phyloP scores from a whole-genome alignment of 331 rosid species.

The Acacia pycnantha region DNA sequence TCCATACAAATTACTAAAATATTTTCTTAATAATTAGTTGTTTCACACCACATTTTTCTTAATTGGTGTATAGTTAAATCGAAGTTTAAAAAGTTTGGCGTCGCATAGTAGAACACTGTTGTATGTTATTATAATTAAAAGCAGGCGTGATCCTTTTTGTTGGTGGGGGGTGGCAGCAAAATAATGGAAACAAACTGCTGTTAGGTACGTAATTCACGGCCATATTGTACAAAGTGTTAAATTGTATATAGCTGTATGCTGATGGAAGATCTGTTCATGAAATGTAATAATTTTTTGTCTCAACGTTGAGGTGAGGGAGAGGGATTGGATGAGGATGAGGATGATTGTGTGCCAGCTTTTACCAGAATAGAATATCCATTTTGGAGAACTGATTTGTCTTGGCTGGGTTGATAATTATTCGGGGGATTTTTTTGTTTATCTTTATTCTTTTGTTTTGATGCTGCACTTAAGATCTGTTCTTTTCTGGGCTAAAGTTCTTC shows the following conservation, averaged over 20 bases:
- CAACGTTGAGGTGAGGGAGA: not conserved
- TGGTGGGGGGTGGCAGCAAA: not conserved
- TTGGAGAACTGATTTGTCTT: not conserved
- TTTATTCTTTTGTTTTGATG: conserved; percentile 43
- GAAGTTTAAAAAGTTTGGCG: not conserved
- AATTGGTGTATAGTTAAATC: not conserved
- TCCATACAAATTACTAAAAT: no score
- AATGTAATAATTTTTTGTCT: not conserved
- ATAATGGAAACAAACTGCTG: not conserved
- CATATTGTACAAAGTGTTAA: not conserved
- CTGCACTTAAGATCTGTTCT: conserved; percentile 50
- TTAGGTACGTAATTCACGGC: not conserved
- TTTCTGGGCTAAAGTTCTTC: not conserved
- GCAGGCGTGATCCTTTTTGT: not conserved
- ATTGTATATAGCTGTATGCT: not conserved
- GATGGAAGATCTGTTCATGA: not conserved
- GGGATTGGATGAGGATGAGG: not conserved
- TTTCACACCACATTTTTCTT: no score
- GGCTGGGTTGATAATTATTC: conserved; percentile 1
- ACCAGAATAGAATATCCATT: conserved; percentile 32
- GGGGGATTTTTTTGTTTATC: conserved; percentile 15
- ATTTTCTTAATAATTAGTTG: no score
- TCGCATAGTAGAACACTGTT: not conserved
- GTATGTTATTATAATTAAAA: not conserved
- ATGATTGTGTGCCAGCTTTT: not conserved